These are phyloP conservation scores for Cubamyces sp. DNA, from an alignment of 768 basidiomycete species.

Conservation along the genomic window DNA sequence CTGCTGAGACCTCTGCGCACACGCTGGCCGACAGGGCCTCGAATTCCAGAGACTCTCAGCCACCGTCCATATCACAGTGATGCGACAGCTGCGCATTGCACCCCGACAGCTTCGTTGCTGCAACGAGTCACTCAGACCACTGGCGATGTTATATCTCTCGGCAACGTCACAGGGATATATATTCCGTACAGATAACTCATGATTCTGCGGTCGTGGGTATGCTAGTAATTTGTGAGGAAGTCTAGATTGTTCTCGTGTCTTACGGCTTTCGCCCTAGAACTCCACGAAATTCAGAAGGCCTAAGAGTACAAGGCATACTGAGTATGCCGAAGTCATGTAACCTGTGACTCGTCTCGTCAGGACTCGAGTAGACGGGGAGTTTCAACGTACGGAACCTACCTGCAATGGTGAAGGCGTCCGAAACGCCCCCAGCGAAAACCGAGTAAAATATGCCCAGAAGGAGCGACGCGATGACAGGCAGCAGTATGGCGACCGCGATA, in stretches of 20 bases:
- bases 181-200: too few species aligned
- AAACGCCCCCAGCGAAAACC: slow-evolving; percentile 17
- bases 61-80: too few species aligned
- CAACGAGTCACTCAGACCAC: too few species aligned
- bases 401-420: slow-evolving; percentile 27
- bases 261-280: not conserved
- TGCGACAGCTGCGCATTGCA: too few species aligned
- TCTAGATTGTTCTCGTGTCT: too few species aligned
- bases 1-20: too few species aligned
- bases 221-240: not conserved
- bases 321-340: slow-evolving; percentile 30
- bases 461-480: slow-evolving; percentile 23
- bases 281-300: slow-evolving; percentile 28
- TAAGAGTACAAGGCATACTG: slow-evolving; percentile 27
- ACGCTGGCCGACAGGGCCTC: too few species aligned
- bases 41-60: too few species aligned
- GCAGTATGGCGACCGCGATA: slow-evolving; percentile 24
- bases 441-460: slow-evolving; percentile 22
- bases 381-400: slow-evolving; percentile 2
- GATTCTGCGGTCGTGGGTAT: not conserved
- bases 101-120: too few species aligned
- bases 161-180: too few species aligned
- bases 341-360: not conserved
- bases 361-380: not conserved
- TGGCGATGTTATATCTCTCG: too few species aligned